Percentiles rank a stretch among this genome's conserved stretches.
These are phyloP conservation scores for Ceratobasidium sp. DNA, from an alignment of 1,284 basidiomycete genomes.

Conservation along the genomic window DNA sequence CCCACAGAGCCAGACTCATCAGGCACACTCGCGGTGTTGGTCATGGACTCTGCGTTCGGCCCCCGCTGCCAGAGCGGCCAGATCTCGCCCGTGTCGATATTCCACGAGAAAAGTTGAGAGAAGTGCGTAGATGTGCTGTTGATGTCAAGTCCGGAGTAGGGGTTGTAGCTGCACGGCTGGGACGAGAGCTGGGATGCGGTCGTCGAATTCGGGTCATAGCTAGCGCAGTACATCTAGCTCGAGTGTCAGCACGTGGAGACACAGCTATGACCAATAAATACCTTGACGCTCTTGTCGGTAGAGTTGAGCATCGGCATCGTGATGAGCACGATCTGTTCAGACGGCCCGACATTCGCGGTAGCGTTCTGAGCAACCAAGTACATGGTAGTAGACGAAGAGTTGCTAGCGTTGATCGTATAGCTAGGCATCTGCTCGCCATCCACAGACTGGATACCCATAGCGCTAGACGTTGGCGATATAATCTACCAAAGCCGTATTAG, in stretches of 20 bases:
- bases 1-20: not conserved
- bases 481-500: slow-evolving; percentile 13
- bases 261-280: not conserved
- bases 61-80: slow-evolving; percentile 24
- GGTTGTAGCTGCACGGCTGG: slow-evolving; percentile 31
- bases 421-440: slow-evolving; percentile 25
- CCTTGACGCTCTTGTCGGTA: slow-evolving; percentile 28
- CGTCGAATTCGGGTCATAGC: slow-evolving; percentile 26
- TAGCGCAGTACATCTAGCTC: slow-evolving; percentile 29
- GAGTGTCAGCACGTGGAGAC: not conserved
- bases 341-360: slow-evolving; percentile 18
- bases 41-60: not conserved
- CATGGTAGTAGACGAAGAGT: slow-evolving; percentile 39
- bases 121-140: slow-evolving; percentile 38
- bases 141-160: slow-evolving; percentile 31
- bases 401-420: slow-evolving; percentile 39
- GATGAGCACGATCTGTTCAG: slow-evolving; percentile 31
- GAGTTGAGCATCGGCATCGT: slow-evolving; percentile 31
- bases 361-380: slow-evolving; percentile 38
- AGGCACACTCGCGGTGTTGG: not conserved
- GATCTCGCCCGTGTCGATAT: slow-evolving; percentile 32
- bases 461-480: slow-evolving; percentile 22
- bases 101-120: slow-evolving; percentile 39
- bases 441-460: slow-evolving; percentile 23
- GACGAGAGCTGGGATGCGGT: slow-evolving; percentile 29